Evolutionary conservation across 2,329 filamentous ascomycete species (phyloP).

Genomic region (Sporothrix mexicana): DNA sequence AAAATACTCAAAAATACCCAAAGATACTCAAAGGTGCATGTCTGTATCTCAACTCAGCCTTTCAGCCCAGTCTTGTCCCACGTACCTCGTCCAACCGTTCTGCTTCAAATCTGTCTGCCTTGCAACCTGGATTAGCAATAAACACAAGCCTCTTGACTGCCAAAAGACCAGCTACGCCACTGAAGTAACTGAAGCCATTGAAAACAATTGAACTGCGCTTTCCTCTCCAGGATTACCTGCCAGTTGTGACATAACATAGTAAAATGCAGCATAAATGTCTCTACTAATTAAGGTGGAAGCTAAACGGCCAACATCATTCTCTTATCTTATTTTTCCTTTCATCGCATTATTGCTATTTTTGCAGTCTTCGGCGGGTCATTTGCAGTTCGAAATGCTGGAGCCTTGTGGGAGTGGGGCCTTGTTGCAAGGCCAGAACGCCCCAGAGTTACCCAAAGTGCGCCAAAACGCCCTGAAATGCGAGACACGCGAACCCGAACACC

Average conservation of each 20-base stretch:
- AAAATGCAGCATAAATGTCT: background rate
- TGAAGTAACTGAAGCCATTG: background rate
- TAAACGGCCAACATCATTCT: background rate
- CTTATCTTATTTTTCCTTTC: background rate
- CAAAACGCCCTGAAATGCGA: slow-evolving; percentile 11
- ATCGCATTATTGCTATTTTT: background rate
- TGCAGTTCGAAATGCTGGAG: slow-evolving; percentile 11
- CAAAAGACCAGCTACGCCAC: background rate
- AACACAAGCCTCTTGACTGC: background rate
- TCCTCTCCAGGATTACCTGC: background rate
- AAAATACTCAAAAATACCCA: no score
- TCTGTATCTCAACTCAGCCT: background rate
- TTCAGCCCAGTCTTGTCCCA: background rate
- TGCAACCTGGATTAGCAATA: background rate
- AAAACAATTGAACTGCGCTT: background rate
- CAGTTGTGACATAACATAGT: background rate
- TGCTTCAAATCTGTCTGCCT: background rate
- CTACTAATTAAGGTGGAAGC: background rate
- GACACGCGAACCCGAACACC: background rate
- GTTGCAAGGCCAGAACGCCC: background rate
- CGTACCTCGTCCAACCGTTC: background rate
- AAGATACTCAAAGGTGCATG: background rate
- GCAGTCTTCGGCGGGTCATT: background rate
- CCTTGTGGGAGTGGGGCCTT: slow-evolving; percentile 4
- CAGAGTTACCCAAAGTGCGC: background rate